Evolutionary conservation across 495 filamentous ascomycete species (phyloP).

Genomic region (Letharia lupina): DNA sequence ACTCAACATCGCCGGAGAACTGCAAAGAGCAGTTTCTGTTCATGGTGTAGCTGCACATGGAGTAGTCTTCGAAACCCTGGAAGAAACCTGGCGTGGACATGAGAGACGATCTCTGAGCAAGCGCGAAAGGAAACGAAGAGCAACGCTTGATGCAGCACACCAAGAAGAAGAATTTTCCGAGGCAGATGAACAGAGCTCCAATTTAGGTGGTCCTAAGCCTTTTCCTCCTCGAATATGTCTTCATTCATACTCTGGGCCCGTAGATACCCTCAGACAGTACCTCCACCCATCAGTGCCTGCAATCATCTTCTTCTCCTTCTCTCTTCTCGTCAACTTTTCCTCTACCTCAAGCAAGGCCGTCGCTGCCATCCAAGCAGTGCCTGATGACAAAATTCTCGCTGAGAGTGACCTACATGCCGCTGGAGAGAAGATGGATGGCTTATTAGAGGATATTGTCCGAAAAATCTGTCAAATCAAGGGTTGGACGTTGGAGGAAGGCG

Average conservation of each 20-base stretch:
- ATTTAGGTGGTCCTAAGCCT: slow-evolving; percentile 39
- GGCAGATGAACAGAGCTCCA: slow-evolving; percentile 23
- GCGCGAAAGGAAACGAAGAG: slow-evolving; percentile 44
- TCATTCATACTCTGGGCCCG: slow-evolving; percentile 84
- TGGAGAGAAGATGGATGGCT: slow-evolving; percentile 70
- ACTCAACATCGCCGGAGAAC: slow-evolving; percentile 73
- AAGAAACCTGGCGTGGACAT: slow-evolving; percentile 72
- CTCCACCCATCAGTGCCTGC: slow-evolving; percentile 64
- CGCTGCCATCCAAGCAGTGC: slow-evolving; percentile 64
- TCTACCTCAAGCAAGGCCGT: slow-evolving; percentile 44
- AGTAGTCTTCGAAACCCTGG: slow-evolving; percentile 63
- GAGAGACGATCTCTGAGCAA: slow-evolving; percentile 62
- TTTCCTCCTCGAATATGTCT: slow-evolving; percentile 90
- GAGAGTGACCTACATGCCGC: slow-evolving; percentile 90
- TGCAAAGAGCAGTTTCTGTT: slow-evolving; percentile 72
- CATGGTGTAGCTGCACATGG: slow-evolving; percentile 93
- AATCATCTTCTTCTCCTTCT: slow-evolving; percentile 83
- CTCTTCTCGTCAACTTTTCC: slow-evolving; percentile 69
- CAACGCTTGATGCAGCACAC: slow-evolving; percentile 32
- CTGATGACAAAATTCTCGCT: slow-evolving; percentile 68
- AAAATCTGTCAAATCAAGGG: slow-evolving; percentile 68
- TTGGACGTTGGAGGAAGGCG: slow-evolving; percentile 67
- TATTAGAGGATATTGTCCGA: slow-evolving; percentile 64
- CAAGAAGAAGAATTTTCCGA: slow-evolving; percentile 32
- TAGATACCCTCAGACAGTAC: slow-evolving; percentile 70